Evolutionary conservation across 805 yeast species (phyloP).

Genomic region (Nakazawaea wickerhamii): DNA sequence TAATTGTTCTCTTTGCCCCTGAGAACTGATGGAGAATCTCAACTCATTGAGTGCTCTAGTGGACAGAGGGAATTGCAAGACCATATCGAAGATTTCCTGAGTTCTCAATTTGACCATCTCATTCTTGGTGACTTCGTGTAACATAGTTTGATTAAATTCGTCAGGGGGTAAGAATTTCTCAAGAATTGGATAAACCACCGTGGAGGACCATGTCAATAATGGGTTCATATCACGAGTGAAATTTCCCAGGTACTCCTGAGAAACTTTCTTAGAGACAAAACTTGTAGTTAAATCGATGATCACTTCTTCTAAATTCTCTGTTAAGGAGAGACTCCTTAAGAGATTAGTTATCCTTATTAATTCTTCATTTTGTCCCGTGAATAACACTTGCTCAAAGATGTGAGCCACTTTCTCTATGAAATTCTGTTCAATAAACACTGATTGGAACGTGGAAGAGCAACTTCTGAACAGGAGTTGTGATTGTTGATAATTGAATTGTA

Average conservation of each 20-base stretch:
- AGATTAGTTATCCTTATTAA: slow-evolving; percentile 10
- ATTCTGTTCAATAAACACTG: slow-evolving; percentile 5
- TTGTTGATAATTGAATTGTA: slow-evolving; percentile 13
- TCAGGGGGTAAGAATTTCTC: slow-evolving; percentile 15
- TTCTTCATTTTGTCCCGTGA: slow-evolving; percentile 10
- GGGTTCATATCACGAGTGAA: slow-evolving; percentile 32
- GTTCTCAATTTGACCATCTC: slow-evolving; percentile 39
- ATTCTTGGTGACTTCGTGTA: slow-evolving; percentile 18
- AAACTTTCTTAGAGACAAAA: slow-evolving; percentile 30
- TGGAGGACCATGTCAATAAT: slow-evolving; percentile 33
- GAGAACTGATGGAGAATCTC: slow-evolving; percentile 41
- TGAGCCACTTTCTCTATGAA: slow-evolving; percentile 13
- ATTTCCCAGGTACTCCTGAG: slow-evolving; percentile 23
- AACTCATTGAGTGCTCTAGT: slow-evolving; percentile 52
- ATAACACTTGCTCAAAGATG: slow-evolving; percentile 17
- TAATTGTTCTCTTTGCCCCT: slow-evolving; percentile 44
- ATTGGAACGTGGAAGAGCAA: slow-evolving; percentile 21
- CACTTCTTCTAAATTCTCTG: slow-evolving; percentile 21
- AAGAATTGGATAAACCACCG: slow-evolving; percentile 31
- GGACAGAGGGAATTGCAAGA: slow-evolving; percentile 48
- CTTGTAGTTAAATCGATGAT: slow-evolving; percentile 33
- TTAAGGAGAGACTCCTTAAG: slow-evolving; percentile 17
- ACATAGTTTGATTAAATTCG: slow-evolving; percentile 15
- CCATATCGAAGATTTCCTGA: slow-evolving; percentile 54
- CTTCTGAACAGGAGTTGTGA: slow-evolving; percentile 18